Evolutionary conservation across 2,329 filamentous ascomycete species (phyloP).

Genomic region (Colletotrichum sp.): DNA sequence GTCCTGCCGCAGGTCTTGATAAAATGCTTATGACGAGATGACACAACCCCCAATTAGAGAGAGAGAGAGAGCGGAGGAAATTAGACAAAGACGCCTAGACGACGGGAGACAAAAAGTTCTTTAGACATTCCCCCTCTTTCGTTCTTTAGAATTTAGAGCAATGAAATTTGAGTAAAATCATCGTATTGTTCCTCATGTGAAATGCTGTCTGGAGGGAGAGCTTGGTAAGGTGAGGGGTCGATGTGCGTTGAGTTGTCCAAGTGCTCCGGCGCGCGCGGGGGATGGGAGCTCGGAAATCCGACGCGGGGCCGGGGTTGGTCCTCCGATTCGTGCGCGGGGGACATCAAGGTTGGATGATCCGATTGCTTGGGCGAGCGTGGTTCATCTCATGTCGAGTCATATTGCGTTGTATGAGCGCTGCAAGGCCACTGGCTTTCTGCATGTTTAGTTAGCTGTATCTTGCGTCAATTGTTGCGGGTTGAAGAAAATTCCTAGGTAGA

Average conservation of each 20-base stretch:
- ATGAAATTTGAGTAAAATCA: neutral
- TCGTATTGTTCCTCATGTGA: no score
- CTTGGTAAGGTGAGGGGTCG: neutral
- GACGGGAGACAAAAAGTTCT: neutral
- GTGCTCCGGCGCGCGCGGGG: neutral
- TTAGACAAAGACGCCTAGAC: neutral
- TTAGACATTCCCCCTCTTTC: neutral
- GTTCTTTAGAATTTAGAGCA: conserved; percentile 5
- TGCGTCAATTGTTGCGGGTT: neutral
- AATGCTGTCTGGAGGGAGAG: neutral
- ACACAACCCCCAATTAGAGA: neutral
- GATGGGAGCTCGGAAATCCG: neutral
- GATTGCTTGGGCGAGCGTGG: neutral
- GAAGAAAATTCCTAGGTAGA: no score
- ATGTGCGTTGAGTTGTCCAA: neutral
- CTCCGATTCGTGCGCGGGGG: neutral
- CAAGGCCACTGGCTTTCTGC: neutral
- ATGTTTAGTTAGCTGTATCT: rapidly evolving
- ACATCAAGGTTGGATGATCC: neutral
- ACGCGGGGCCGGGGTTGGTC: neutral
- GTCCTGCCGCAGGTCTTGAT: neutral
- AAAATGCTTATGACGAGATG: neutral
- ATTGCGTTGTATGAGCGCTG: neutral
- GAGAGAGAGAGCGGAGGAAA: neutral
- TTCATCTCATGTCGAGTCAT: neutral